Evolutionary conservation across 345 rosid species (phyloP), one percentile per base, ranked within the genome.

Genomic region (Syzygium jambos): DNA sequence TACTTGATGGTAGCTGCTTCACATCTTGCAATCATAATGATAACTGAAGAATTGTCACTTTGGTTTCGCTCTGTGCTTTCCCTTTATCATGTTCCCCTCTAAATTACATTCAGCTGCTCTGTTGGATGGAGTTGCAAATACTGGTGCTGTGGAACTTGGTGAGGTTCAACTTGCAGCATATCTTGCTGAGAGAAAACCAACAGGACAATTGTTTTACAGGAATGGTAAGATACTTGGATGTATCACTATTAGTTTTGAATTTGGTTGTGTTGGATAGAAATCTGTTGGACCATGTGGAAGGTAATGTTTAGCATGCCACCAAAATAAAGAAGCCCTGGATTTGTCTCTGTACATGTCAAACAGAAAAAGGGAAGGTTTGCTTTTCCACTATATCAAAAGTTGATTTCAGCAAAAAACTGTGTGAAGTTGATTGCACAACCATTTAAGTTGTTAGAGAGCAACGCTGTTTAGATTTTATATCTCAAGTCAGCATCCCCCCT

Each of bases 161-260:
- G 96, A 97, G 59, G 87, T 92, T 87, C 92, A 90, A 86, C 91
- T 97, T 88, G 96, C 95, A 63, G 90, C 93, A 52, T 91, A 93
- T 91, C 93, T 97, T 90, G 95, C 98, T 85, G 98, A 96, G 94
- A 96, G 88, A 92, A 97, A 93, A 89, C 94, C 97, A 85, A 93
- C 94, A 1, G 98, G 98, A 83, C 95, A 93, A 83, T 89, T 92
- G 61, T 92, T 92, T 91, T 97, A 95, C 85, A 93, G 96, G 88
- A 92, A 90, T 89, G 99, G 99, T 95, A 86, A 87, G 95, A 93
- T 29, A 11, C 5, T 85, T 43, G 61, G 86, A 85, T 57, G 86
- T 57, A 85, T 85, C 82, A 17, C 82, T 73, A 19, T 73, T 73
- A 73, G 82, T 38, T 73, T 73, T 73, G 25, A 34, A 38, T 73